Evolutionary conservation across 2,329 filamentous ascomycete species (phyloP).

Genomic region (Trichoderma pleuroti): DNA sequence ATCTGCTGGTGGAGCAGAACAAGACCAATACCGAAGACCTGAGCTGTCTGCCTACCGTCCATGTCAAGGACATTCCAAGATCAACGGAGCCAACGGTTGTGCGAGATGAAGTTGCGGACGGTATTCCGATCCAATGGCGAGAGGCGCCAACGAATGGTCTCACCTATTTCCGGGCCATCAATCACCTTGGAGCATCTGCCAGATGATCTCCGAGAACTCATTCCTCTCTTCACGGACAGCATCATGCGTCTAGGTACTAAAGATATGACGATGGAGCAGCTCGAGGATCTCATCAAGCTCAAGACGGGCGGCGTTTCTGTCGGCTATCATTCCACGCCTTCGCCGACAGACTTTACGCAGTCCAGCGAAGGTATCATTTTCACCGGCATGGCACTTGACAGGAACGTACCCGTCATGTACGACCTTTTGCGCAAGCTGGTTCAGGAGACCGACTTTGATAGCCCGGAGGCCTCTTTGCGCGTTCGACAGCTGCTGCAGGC

Average conservation of each 20-base stretch:
- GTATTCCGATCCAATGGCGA: conserved; percentile 77
- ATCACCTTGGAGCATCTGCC: conserved; percentile 74
- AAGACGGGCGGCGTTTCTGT: conserved; percentile 90
- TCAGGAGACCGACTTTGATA: conserved; percentile 85
- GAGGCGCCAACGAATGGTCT: conserved; percentile 92
- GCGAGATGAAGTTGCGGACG: conserved; percentile 62
- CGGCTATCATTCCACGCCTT: conserved; percentile 77
- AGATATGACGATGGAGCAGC: conserved; percentile 83
- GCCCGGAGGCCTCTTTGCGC: conserved; percentile 73
- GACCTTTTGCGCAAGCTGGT: conserved; percentile 77
- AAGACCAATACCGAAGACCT: conserved; percentile 81
- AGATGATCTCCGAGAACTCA: conserved; percentile 75
- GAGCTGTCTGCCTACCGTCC: conserved; percentile 80
- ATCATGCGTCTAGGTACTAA: conserved; percentile 92
- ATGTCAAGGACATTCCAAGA: conserved; percentile 85
- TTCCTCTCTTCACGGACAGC: conserved; percentile 87
- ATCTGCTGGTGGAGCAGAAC: conserved; percentile 77
- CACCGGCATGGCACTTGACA: conserved; percentile 81
- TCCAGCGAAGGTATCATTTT: conserved; percentile 81
- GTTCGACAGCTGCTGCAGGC: conserved; percentile 84
- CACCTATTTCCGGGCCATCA: conserved; percentile 91
- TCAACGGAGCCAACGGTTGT: conserved; percentile 59
- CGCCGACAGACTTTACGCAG: conserved; percentile 65
- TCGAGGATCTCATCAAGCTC: conserved; percentile 93
- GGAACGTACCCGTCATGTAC: conserved; percentile 88